Percentiles rank a stretch among this genome's conserved stretches.
Evolutionary conservation across 805 yeast genomes (phyloP).

Genomic region (Candida ponderosae): DNA sequence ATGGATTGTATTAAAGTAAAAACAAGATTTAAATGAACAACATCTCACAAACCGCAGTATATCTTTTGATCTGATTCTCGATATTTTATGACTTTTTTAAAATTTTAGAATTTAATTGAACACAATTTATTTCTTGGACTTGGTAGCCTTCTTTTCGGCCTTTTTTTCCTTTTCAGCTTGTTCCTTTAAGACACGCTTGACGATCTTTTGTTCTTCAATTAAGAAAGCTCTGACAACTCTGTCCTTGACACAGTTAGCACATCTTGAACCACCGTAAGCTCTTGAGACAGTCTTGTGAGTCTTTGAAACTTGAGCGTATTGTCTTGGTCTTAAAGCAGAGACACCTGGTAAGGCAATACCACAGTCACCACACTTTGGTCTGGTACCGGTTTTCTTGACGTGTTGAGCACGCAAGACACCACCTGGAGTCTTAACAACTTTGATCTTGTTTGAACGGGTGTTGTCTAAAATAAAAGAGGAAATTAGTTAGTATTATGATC

Average conservation of each 20-base stretch:
- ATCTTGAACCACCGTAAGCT: conserved; percentile 99
- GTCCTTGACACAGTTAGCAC: conserved; percentile 98
- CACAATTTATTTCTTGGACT: conserved; percentile 15
- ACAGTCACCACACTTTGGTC: conserved; percentile 82
- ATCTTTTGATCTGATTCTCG: no score
- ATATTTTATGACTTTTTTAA: background rate
- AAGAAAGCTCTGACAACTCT: conserved; percentile 99
- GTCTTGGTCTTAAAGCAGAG: conserved; percentile 95
- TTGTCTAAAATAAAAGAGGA: conserved; percentile 54
- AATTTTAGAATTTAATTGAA: background rate
- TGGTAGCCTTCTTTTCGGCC: conserved; percentile 36
- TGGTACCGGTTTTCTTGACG: conserved; percentile 79
- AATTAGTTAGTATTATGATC: conserved; percentile 14
- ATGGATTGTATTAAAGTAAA: background rate
- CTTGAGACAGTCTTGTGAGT: conserved; percentile 98
- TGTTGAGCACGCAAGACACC: conserved; percentile 98
- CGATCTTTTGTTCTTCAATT: conserved; percentile 99
- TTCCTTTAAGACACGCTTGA: conserved; percentile 98
- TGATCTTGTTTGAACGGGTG: conserved; percentile 99
- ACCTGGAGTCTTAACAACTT: conserved; percentile 99
- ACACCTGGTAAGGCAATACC: conserved; percentile 78
- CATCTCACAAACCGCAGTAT: no score
- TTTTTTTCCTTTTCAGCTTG: conserved; percentile 83
- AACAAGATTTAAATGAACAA: background rate
- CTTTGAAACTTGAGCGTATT: conserved; percentile 91